Conservation (phyloP, 164 flowering plant species). For the Magnolia sinica region DNA sequence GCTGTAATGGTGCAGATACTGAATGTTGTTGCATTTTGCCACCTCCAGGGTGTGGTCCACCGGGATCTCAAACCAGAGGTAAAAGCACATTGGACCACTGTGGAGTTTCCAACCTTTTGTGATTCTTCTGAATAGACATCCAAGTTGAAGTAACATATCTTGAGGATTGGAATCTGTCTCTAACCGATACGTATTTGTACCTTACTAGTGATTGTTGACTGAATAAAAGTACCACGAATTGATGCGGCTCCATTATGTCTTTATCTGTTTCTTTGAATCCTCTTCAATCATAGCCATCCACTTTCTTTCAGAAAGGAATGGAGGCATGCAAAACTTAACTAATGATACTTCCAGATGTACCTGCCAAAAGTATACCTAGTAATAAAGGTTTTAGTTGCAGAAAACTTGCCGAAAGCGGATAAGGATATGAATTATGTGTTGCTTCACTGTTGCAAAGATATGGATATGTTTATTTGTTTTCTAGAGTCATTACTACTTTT, state of each 20-base stretch:
- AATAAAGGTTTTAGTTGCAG: too few relatives aligned
- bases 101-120: not conserved
- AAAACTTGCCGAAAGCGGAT: not conserved
- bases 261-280: not conserved
- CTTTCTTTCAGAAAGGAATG: not conserved
- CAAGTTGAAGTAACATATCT: not conserved
- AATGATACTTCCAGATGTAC: not conserved
- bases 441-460: not conserved
- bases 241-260: not conserved
- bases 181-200: not conserved
- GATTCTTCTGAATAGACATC: not conserved
- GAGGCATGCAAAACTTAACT: not conserved
- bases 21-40: constrained; percentile 11
- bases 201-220: not conserved
- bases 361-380: not conserved
- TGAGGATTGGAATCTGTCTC: not conserved
- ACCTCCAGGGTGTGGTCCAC: constrained; percentile 14
- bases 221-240: not conserved
- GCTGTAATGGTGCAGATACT: constrained; percentile 13
- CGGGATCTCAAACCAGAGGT: constrained; percentile 15
- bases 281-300: not conserved
- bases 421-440: not conserved
- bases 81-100: not conserved
- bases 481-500: not conserved
- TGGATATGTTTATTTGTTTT: not conserved